phyloP scores from a whole-genome alignment of 768 basidiomycete species.

The Russula earlei region DNA sequence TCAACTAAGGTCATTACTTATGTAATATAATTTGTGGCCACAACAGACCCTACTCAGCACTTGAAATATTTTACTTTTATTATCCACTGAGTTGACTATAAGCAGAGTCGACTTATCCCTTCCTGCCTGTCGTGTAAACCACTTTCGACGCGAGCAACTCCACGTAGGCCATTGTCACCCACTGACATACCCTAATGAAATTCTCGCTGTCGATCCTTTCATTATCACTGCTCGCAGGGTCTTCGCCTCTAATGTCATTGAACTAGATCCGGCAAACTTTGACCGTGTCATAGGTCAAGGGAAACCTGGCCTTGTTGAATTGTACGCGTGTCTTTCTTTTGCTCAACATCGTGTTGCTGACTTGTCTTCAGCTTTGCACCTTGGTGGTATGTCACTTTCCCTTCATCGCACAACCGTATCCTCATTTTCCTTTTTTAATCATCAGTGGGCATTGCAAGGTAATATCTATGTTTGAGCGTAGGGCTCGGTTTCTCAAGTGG shows the following conservation, averaged over 20 bases:
- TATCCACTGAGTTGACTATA: too few relatives aligned
- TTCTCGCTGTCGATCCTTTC: conserved; percentile 46
- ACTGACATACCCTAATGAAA: conserved; percentile 44
- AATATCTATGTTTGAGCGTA: conserved; percentile 8
- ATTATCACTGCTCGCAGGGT: conserved; percentile 45
- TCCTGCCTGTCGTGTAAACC: too few relatives aligned
- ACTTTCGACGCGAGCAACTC: too few relatives aligned
- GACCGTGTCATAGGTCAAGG: conserved; percentile 66
- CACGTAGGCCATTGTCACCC: background rate
- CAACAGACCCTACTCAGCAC: too few relatives aligned
- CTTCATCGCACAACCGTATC: background rate
- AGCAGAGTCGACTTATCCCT: too few relatives aligned
- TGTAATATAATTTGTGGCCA: too few relatives aligned
- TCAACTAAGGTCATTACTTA: too few relatives aligned
- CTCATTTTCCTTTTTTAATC: background rate
- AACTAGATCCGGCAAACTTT: conserved; percentile 68
- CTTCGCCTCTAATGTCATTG: conserved; percentile 76
- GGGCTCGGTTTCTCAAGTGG: background rate
- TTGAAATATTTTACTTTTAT: too few relatives aligned
- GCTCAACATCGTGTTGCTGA: background rate
- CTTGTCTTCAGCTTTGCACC: conserved; percentile 57
- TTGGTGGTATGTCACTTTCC: conserved; percentile 59
- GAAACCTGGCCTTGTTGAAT: conserved; percentile 81
- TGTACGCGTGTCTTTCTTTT: conserved; percentile 48
- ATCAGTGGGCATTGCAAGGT: conserved; percentile 83